Base-by-base conservation (phyloP, 805 yeast genomes). In the Metschnikowia colocasiae region DNA sequence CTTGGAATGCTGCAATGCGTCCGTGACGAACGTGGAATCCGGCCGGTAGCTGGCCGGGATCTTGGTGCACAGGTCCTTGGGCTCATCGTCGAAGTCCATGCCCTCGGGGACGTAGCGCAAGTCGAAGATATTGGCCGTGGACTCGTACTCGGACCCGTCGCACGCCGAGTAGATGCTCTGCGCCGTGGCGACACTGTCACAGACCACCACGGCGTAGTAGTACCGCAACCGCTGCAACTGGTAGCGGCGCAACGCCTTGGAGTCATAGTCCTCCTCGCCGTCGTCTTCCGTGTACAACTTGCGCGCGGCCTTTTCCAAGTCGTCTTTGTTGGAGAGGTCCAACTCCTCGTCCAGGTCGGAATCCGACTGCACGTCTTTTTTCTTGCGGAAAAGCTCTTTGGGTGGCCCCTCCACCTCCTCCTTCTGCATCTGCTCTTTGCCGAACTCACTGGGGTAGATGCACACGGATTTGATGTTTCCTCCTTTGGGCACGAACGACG, bases 331-430 rank as follows among this genome's bases (percentile, higher is more conserved):
- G 29, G 68, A 63, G 19, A 69, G 65, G 46, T 76, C 81, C 26
- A 68, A 59, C 10, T 74, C 79, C 5, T 61, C 63, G 40, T 60
- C 64, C 3, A 65, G 64, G 31, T 69, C 75, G 0, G 59, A 57
- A 13, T 67, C 69, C 5, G 67, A 59, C 7, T 62, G 60, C 10
- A 26, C 48, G 31, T 59, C 60, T 34, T 63, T 62, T 42, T 35
- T 35, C 38, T 64, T 68, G 34, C 62, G 69, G 68, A 92, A 92
- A 15, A 92, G 64, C 30, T 90, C 96, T 58, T 77, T 81, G 50
- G 97, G 90, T 2, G 99, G 99, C 0, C 99, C 99, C 62, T 89
- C 92, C 10, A 79, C 56, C 55, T 89, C 96, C 69, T 94, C 99
- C 54, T 80, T 79, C 51, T 84, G 87, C 90, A 94, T 83, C 61